phyloP scores from a whole-genome alignment of 306 rosid species.

The Citrullus colocynthis region DNA sequence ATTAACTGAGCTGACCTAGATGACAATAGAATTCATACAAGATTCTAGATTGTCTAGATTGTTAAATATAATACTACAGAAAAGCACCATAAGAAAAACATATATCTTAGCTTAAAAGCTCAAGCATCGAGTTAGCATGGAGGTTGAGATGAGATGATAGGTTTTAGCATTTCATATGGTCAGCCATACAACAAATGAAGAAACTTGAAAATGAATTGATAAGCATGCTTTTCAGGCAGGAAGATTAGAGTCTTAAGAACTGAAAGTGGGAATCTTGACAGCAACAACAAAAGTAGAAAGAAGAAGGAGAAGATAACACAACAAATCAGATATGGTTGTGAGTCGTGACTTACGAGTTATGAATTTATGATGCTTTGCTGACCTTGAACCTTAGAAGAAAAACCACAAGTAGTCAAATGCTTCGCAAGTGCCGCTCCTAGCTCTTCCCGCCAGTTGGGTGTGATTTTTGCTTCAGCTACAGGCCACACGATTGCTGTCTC shows the following conservation, averaged over 20 bases:
- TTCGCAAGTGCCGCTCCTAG: slow-evolving; percentile 10
- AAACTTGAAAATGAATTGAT: neutral
- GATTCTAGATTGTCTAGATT: neutral
- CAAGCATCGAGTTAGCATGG: neutral
- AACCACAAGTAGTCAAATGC: slow-evolving; percentile 12
- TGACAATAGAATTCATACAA: neutral
- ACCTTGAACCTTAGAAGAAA: slow-evolving; percentile 10
- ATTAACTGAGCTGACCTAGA: neutral
- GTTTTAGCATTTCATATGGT: neutral
- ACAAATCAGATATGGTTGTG: neutral
- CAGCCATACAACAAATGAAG: neutral
- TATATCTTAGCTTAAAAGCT: neutral
- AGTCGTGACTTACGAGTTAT: neutral
- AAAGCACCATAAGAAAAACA: neutral
- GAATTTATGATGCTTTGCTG: neutral
- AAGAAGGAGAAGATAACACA: neutral
- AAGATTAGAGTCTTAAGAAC: neutral
- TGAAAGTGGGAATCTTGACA: neutral
- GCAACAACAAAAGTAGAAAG: neutral
- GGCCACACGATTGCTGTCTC: slow-evolving; percentile 12
- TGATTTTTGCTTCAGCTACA: slow-evolving; percentile 6
- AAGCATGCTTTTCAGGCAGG: neutral
- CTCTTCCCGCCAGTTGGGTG: slow-evolving; percentile 7
- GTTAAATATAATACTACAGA: neutral
- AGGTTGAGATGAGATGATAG: neutral